Evolutionary conservation across 2,329 filamentous ascomycete genomes (phyloP), one percentile per base, ranked within the genome.

Genomic region (Stromatinia cepivora): DNA sequence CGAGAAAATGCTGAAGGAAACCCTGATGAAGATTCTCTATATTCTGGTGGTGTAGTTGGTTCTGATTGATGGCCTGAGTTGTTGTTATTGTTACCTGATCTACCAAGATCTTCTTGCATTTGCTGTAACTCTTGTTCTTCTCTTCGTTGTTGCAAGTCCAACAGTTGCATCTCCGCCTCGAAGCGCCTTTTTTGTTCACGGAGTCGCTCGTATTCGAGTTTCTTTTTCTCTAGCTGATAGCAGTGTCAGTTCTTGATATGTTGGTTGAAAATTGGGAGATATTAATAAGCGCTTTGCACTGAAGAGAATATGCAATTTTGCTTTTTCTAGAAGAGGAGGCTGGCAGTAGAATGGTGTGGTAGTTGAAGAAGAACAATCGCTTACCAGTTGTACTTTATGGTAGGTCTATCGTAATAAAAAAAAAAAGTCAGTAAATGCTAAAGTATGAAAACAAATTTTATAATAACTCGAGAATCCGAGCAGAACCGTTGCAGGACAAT

Each of bases 41-140:
- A 94, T 80, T 98, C 95, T 45, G 95, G 95, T 31, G 95, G 95
- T 31, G 95, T 99, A 2, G 95, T 97, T 22, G 95, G 95, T 81
- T 98, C 94, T 75, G 92, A 97, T 78, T 96, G 92, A 76, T 94
- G 91, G 67, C 92, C 92, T 52, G 69, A 69, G 63, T 66, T 73
- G 76, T 84, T 79, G 70, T 80, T 83, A 76, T 74, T 79, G 31
- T 67, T 67, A 76, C 80, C 82, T 70, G 85, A 84, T 72, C 86
- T 83, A 54, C 84, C 84, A 69, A 96, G 85, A 75, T 95, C 92
- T 75, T 93, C 90, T 76, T 93, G 90, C 82, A 98, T 91, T 79
- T 92, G 89, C 70, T 91, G 88, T 76, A 97, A 89, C 78, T 97
- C 93, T 75, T 91, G 87, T 78, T 94, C 92, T 78, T 95, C 92